Percentiles rank a stretch among this genome's conserved stretches.
Evolutionary conservation across 2,329 filamentous ascomycete species (phyloP).

Genomic region (Lachnellula willkommii): DNA sequence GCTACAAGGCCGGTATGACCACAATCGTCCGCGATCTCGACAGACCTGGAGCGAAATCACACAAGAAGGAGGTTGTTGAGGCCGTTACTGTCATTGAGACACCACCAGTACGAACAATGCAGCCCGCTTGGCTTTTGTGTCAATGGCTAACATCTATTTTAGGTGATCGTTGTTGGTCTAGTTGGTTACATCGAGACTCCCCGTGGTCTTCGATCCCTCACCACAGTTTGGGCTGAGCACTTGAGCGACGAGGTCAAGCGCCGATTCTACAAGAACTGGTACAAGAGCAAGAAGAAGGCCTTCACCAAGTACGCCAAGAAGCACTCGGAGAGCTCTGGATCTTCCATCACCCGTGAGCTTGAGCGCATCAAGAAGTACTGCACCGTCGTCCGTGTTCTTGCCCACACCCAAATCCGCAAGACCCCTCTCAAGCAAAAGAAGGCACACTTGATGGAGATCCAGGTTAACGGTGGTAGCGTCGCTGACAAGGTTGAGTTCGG

Average conservation of each 20-base stretch:
- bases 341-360: constrained; percentile 91
- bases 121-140: constrained; percentile 70
- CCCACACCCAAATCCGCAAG: constrained; percentile 99
- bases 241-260: constrained; percentile 98
- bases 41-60: constrained; percentile 97
- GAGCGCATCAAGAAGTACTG: constrained; percentile 99
- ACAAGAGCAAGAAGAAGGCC: constrained; percentile 99
- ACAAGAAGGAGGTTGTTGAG: constrained; percentile 98
- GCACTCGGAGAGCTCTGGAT: constrained; percentile 89
- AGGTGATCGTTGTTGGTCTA: constrained; percentile 99
- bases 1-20: constrained; percentile 99
- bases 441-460: constrained; percentile 99
- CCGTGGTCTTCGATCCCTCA: constrained; percentile 97
- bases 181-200: constrained; percentile 99
- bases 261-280: constrained; percentile 99
- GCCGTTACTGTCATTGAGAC: constrained; percentile 85
- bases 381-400: constrained; percentile 97
- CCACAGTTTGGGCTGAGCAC: constrained; percentile 99
- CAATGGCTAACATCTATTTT: constrained; percentile 63
- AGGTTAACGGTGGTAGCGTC: constrained; percentile 95
- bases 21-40: constrained; percentile 95
- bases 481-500: constrained; percentile 97
- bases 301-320: constrained; percentile 99
- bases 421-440: constrained; percentile 99
- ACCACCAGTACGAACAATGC: constrained; percentile 88